phyloP scores from a whole-genome alignment of 805 yeast genomes.

The Starmera quercuum region DNA sequence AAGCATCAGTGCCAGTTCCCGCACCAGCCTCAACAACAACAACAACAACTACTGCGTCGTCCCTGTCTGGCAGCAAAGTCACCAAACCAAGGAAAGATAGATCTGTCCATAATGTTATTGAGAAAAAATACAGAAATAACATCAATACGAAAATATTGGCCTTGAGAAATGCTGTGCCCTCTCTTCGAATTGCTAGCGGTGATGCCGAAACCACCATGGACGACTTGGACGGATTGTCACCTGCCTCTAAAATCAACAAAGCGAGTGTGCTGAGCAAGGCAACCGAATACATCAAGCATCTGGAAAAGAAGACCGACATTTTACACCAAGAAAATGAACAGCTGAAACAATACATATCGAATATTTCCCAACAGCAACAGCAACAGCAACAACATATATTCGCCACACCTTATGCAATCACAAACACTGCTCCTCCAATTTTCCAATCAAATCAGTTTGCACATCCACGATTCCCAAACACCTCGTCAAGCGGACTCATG shows the following conservation, averaged over 20 bases:
- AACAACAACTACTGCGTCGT: not conserved
- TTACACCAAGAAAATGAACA: slow-evolving; percentile 47
- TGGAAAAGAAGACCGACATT: slow-evolving; percentile 50
- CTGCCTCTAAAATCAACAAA: slow-evolving; percentile 69
- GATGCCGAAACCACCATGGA: slow-evolving; percentile 35
- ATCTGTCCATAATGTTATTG: slow-evolving; percentile 71
- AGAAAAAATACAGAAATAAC: slow-evolving; percentile 73
- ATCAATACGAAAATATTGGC: slow-evolving; percentile 65
- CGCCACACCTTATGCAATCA: not conserved
- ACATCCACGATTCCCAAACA: slow-evolving; percentile 1
- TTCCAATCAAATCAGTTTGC: slow-evolving; percentile 3
- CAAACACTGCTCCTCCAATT: not conserved
- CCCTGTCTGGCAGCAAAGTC: slow-evolving; percentile 12
- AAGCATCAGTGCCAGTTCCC: no score
- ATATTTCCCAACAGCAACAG: slow-evolving; percentile 5
- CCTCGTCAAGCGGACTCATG: slow-evolving; percentile 4
- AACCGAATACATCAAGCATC: slow-evolving; percentile 69
- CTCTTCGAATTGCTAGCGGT: slow-evolving; percentile 55
- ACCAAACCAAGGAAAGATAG: slow-evolving; percentile 44
- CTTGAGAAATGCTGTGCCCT: slow-evolving; percentile 70
- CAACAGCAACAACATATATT: slow-evolving; percentile 6
- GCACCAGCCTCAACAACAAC: not conserved
- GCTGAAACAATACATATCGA: slow-evolving; percentile 22
- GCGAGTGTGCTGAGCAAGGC: slow-evolving; percentile 74
- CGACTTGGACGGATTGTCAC: slow-evolving; percentile 67